Conservation (phyloP, 2,329 filamentous ascomycete genomes). For the Aspergillaceae sp. region DNA sequence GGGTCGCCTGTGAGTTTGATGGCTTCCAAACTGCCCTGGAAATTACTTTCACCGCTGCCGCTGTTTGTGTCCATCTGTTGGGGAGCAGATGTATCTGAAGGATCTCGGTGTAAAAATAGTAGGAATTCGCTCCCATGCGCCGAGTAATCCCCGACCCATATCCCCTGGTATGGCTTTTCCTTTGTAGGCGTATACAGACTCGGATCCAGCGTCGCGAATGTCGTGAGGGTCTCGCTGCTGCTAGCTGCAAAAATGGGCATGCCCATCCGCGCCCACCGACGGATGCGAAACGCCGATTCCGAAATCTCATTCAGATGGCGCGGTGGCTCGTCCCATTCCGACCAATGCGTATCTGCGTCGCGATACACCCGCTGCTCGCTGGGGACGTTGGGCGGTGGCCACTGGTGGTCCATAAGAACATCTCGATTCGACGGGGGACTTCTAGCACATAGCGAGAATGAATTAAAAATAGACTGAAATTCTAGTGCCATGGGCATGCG, state of each 20-base stretch:
- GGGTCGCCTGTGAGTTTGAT: conserved; percentile 89
- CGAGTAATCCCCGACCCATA: conserved; percentile 88
- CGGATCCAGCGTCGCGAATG: conserved; percentile 65
- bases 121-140: conserved; percentile 85
- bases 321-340: conserved; percentile 42
- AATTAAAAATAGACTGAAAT: conserved; percentile 50
- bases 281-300: conserved; percentile 62
- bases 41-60: conserved; percentile 36
- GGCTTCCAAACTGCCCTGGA: conserved; percentile 66
- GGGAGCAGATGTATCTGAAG: conserved; percentile 11
- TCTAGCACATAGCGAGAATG: conserved; percentile 56
- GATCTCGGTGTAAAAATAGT: conserved; percentile 65
- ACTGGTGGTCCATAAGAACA: conserved; percentile 48
- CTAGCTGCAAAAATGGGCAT: conserved; percentile 29
- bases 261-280: conserved; percentile 59
- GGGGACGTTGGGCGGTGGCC: conserved; percentile 68
- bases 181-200: conserved; percentile 69
- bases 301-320: conserved; percentile 52
- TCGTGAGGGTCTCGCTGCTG: conserved; percentile 44
- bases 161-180: conserved; percentile 75
- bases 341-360: conserved; percentile 37
- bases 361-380: conserved; percentile 50
- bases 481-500: conserved; percentile 48
- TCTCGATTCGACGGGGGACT: conserved; percentile 32
- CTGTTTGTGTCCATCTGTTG: conserved; percentile 1